Conservation (phyloP, 768 basidiomycete genomes). For the Panellus pusillus region DNA sequence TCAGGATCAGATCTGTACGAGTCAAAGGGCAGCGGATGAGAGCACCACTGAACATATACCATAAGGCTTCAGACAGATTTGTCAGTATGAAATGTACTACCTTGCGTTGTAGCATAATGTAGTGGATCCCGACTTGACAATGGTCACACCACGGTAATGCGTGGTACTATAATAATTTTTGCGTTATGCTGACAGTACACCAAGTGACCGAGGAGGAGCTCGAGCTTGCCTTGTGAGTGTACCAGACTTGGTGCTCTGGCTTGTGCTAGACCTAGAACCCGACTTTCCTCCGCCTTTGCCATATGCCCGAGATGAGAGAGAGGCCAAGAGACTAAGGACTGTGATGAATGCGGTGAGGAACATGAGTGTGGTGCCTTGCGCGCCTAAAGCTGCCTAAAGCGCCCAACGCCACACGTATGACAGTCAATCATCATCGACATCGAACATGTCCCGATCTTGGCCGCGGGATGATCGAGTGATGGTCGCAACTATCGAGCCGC, state of each 20-base stretch:
- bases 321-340: not conserved
- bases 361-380: too few species aligned
- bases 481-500: too few species aligned
- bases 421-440: too few species aligned
- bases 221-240: not conserved
- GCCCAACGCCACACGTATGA: too few species aligned
- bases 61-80: not conserved
- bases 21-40: conserved; percentile 6
- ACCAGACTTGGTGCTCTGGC: not conserved
- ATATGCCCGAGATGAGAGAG: not conserved
- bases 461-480: too few species aligned
- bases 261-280: not conserved
- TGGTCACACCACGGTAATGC: not conserved
- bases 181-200: not conserved
- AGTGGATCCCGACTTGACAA: not conserved
- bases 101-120: conserved; percentile 11
- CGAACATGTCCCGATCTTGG: too few species aligned
- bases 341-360: too few species aligned
- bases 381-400: too few species aligned
- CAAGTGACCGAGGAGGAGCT: not conserved
- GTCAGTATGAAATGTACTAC: not conserved
- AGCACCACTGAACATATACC: not conserved
- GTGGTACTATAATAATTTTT: not conserved
- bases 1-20: conserved; percentile 2
- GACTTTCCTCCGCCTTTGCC: conserved; percentile 12